Evolutionary conservation across 2,329 filamentous ascomycete genomes (phyloP).

Genomic region (Stemphylium vesicarium): DNA sequence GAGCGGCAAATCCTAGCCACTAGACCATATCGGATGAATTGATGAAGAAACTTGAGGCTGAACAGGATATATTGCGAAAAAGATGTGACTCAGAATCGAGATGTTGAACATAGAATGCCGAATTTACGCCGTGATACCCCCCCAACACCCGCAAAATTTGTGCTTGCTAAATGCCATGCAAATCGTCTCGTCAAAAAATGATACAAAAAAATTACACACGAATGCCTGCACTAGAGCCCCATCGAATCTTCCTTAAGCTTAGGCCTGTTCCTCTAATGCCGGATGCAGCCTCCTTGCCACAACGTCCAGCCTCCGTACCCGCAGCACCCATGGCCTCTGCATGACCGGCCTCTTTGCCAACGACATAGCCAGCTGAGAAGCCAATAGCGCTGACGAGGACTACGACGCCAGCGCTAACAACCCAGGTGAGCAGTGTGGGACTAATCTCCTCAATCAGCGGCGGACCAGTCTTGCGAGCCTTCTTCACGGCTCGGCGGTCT

Average conservation of each 20-base stretch:
- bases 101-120: too few species aligned
- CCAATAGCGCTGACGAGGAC: slow-evolving; percentile 69
- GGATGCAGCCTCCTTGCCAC: slow-evolving; percentile 41
- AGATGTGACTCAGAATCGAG: too few species aligned
- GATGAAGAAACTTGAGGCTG: too few species aligned
- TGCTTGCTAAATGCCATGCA: slow-evolving; percentile 5
- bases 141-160: neutral
- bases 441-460: slow-evolving; percentile 53
- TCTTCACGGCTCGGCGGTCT: slow-evolving; percentile 55
- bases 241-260: slow-evolving; percentile 41
- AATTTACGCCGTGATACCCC: neutral
- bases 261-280: slow-evolving; percentile 35
- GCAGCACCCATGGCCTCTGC: slow-evolving; percentile 53
- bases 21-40: too few species aligned
- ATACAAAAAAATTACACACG: slow-evolving; percentile 14
- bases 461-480: slow-evolving; percentile 46
- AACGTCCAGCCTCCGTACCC: slow-evolving; percentile 39
- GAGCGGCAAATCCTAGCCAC: too few species aligned
- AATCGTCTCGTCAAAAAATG: neutral
- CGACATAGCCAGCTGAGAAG: slow-evolving; percentile 68
- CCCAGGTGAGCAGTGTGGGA: slow-evolving; percentile 69
- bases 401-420: slow-evolving; percentile 69
- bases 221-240: slow-evolving; percentile 37
- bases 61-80: too few species aligned
- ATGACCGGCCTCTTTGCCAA: slow-evolving; percentile 65